Evolutionary conservation across 2,329 filamentous ascomycete genomes (phyloP).

Genomic region (Alternaria brassicae): DNA sequence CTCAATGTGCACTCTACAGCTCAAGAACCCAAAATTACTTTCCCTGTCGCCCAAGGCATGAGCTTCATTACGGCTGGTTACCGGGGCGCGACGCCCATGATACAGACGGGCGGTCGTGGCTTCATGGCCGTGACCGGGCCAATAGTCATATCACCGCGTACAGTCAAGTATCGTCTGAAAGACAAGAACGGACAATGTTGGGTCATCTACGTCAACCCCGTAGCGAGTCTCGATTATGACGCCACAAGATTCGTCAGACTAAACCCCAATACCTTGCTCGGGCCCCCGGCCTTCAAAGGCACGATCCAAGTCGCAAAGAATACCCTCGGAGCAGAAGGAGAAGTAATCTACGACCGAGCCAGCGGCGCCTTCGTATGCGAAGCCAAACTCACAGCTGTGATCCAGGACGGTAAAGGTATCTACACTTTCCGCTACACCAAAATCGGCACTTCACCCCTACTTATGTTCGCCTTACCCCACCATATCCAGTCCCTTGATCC

Average conservation of each 20-base stretch:
- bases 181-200: slow-evolving; percentile 73
- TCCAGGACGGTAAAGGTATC: slow-evolving; percentile 61
- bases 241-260: slow-evolving; percentile 68
- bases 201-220: slow-evolving; percentile 75
- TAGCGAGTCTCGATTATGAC: slow-evolving; percentile 61
- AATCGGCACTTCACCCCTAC: slow-evolving; percentile 69
- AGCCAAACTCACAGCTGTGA: slow-evolving; percentile 69
- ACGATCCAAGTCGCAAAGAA: slow-evolving; percentile 85
- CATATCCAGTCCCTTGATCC: slow-evolving; percentile 78
- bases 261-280: slow-evolving; percentile 70
- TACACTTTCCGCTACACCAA: slow-evolving; percentile 81
- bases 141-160: slow-evolving; percentile 65
- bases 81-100: slow-evolving; percentile 70
- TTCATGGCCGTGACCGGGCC: slow-evolving; percentile 71
- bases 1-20: slow-evolving; percentile 62
- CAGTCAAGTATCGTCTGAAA: slow-evolving; percentile 77
- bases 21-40: slow-evolving; percentile 69
- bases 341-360: slow-evolving; percentile 75
- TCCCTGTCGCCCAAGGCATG: slow-evolving; percentile 90
- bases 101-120: slow-evolving; percentile 74
- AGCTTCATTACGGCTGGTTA: slow-evolving; percentile 83
- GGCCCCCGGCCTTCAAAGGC: slow-evolving; percentile 74
- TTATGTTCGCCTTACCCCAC: slow-evolving; percentile 91
- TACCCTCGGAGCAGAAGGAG: slow-evolving; percentile 63
- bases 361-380: slow-evolving; percentile 76